A percentile compares a stretch with the other conserved stretches of the same genome.
phyloP scores from a whole-genome alignment of 768 basidiomycete genomes.

The Suillus ampliporus region DNA sequence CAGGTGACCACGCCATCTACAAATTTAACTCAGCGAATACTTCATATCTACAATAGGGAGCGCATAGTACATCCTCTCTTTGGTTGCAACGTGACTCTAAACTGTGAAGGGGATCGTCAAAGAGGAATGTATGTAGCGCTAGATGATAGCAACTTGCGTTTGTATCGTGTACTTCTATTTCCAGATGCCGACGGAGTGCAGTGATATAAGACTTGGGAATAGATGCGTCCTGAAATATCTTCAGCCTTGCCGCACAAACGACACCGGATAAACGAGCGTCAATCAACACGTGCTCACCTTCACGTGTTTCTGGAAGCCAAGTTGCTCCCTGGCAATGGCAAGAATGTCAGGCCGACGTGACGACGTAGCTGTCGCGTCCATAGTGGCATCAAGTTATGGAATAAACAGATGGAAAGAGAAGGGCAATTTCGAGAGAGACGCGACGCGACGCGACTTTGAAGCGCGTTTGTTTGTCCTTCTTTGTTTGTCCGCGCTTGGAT shows the following conservation, averaged over 20 bases:
- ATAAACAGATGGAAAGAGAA: background rate
- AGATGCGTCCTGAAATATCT: constrained; percentile 4
- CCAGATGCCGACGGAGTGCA: constrained; percentile 29
- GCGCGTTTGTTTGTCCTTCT: constrained; percentile 12
- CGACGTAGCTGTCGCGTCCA: background rate
- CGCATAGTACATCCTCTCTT: constrained; percentile 47
- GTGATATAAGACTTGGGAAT: constrained; percentile 25
- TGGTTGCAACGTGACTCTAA: constrained; percentile 43
- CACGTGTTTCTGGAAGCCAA: constrained; percentile 13
- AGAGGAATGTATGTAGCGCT: background rate
- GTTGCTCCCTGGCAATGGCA: constrained; percentile 21
- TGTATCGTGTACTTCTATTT: constrained; percentile 24
- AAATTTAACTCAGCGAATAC: constrained; percentile 9
- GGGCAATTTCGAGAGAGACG: background rate
- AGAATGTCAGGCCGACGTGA: constrained; percentile 1
- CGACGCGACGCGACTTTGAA: constrained; percentile 16
- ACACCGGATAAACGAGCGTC: constrained; percentile 9
- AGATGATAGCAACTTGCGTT: constrained; percentile 18
- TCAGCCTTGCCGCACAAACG: background rate
- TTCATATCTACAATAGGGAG: constrained; percentile 10
- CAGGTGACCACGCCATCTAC: constrained; percentile 52
- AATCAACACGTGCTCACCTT: constrained; percentile 16
- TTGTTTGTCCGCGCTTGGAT: constrained; percentile 1
- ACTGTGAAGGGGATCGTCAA: constrained; percentile 34
- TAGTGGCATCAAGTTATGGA: background rate